phyloP scores from a whole-genome alignment of 2,329 filamentous ascomycete genomes.

The Cordyceps cateniannulata region DNA sequence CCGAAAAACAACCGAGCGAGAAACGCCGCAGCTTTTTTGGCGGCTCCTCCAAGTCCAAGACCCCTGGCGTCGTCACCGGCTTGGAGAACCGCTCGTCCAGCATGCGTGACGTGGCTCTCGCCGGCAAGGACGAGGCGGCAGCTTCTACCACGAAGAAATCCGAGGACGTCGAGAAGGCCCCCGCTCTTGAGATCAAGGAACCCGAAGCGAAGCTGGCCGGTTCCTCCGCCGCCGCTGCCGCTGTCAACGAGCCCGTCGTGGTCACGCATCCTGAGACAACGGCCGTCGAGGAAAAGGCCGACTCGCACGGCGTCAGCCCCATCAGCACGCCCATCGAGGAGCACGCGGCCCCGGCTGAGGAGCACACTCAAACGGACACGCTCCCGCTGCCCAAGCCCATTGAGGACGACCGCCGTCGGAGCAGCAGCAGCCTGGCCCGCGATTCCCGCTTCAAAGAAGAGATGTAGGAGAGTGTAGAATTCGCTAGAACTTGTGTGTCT shows the following conservation, averaged over 20 bases:
- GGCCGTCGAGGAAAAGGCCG: conserved; percentile 11
- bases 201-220: conserved; percentile 14
- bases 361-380: conserved; percentile 6
- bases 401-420: conserved; percentile 31
- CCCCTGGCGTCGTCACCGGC: conserved; percentile 33
- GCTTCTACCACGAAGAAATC: conserved; percentile 13
- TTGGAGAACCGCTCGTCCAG: conserved; percentile 36
- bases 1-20: conserved; percentile 14
- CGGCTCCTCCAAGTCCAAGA: conserved; percentile 33
- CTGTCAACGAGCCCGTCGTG: neutral
- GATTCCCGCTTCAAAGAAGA: conserved; percentile 56
- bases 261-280: neutral
- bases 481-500: neutral
- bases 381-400: conserved; percentile 26
- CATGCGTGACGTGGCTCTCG: conserved; percentile 41
- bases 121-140: conserved; percentile 28
- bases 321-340: conserved; percentile 43
- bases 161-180: neutral
- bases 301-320: conserved; percentile 32
- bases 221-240: neutral
- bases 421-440: conserved; percentile 43
- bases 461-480: conserved; percentile 26
- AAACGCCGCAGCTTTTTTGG: conserved; percentile 42
- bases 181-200: conserved; percentile 23
- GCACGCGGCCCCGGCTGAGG: conserved; percentile 12